Evolutionary conservation across 2,329 filamentous ascomycete genomes (phyloP).

Genomic region (Coniochaeta prunicola): DNA sequence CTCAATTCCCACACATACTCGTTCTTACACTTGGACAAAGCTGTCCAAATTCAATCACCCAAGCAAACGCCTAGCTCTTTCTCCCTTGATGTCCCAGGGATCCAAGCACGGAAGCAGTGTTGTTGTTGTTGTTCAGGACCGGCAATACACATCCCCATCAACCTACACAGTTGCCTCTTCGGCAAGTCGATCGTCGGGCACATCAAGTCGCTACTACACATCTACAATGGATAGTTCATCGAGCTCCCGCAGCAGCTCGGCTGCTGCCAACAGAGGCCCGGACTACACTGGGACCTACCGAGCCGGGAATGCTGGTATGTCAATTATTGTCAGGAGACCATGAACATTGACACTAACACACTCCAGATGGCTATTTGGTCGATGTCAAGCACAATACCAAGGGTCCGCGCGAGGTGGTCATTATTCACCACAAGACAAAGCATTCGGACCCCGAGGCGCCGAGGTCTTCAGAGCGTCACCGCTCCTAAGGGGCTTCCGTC

Average conservation of each 20-base stretch:
- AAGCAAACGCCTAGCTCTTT: background rate
- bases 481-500: background rate
- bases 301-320: background rate
- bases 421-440: background rate
- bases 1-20: background rate
- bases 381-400: background rate
- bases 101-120: constrained; percentile 1
- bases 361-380: background rate
- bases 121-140: constrained; percentile 1
- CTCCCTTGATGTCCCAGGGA: background rate
- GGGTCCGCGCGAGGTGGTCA: background rate
- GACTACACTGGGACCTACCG: background rate
- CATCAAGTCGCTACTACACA: background rate
- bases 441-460: background rate
- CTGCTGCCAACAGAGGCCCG: background rate
- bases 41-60: background rate
- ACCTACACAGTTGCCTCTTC: background rate
- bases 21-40: background rate
- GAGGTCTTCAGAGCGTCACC: background rate
- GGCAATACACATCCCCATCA: background rate
- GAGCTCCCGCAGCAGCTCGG: constrained; percentile 1
- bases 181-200: background rate
- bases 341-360: background rate
- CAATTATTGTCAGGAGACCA: background rate
- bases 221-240: background rate